Base-by-base conservation (phyloP, 1,284 basidiomycete genomes). In the Nidula niveotomentosa region DNA sequence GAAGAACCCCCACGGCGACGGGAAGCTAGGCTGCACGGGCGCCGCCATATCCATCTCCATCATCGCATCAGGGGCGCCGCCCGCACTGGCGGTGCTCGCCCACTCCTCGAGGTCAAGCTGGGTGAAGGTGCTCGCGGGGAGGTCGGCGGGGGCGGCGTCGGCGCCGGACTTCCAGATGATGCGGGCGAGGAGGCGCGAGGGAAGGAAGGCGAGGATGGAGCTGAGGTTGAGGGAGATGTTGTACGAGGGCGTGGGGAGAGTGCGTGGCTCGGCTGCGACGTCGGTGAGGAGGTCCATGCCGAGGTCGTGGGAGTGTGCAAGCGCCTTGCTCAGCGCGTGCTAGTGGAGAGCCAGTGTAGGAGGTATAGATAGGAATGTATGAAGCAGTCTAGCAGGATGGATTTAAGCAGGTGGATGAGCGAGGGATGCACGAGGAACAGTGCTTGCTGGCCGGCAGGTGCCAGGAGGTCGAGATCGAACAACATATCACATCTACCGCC, bases 1-100 rank as follows among this genome's bases (percentile, higher is more conserved):
- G 54, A 88, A 74, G 72, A 90, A 90, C 0, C 76, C 84, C 77
- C 83, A 85, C 0, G 84, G 85, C 0, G 83, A 84, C 1, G 84
- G 83, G 49, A 85, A 72, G 3, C 70, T 46, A 34, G 53, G 50
- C 8, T 56, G 55, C 63, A 10, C 54, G 47, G 50, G 53, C 58
- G 56, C 51, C 17, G 54, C 41, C 30, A 34, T 51, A 49, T 50
- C n/a, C 18, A 23, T 15, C 12, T 13, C 3, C 45, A 15, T 13
- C 13, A 23, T 23, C 13, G 10, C 45, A 47, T 13, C 13, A 10
- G 45, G n/a, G 12, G 4, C 18, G 18, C 12, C n/a, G 45, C 12
- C 23, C 10, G 56, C 51, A 36, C 49, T 52, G 8, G 56, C 18
- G 23, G 55, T 30, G 36, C 57, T 44, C 6, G 51, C 59, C 36